Evolutionary conservation across 2,329 filamentous ascomycete genomes (phyloP).

Genomic region (Endoconidiophora polonica): DNA sequence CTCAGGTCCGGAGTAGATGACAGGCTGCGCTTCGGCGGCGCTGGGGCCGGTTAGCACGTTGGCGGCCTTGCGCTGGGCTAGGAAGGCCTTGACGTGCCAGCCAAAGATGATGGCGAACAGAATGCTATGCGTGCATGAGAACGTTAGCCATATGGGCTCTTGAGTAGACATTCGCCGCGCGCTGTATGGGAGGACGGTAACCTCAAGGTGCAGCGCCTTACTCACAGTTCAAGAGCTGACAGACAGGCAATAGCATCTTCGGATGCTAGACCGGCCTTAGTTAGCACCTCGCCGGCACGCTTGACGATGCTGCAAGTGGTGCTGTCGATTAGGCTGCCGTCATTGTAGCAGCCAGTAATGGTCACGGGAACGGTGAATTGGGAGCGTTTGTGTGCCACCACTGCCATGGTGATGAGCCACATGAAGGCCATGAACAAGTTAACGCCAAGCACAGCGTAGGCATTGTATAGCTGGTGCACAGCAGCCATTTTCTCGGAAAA

Average conservation of each 20-base stretch:
- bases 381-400: conserved; percentile 25
- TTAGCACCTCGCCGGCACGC: conserved; percentile 21
- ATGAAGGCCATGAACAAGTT: conserved; percentile 29
- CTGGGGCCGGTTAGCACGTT: conserved; percentile 9
- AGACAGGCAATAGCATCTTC: conserved; percentile 27
- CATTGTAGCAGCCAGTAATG: conserved; percentile 20
- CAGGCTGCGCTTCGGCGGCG: conserved; percentile 14
- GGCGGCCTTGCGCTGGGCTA: conserved; percentile 23
- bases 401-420: conserved; percentile 29
- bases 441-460: conserved; percentile 27
- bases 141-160: neutral
- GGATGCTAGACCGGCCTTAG: conserved; percentile 20
- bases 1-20: neutral
- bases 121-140: conserved; percentile 19
- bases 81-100: conserved; percentile 22
- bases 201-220: neutral
- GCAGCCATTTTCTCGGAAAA: conserved; percentile 24
- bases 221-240: conserved; percentile 28
- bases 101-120: conserved; percentile 24
- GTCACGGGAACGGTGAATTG: conserved; percentile 20
- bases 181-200: neutral
- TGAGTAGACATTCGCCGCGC: neutral
- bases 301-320: conserved; percentile 21
- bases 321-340: conserved; percentile 26
- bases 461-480: conserved; percentile 24